phyloP scores from a whole-genome alignment of 1,139 yeast genomes.

The Taiozyma sp. region DNA sequence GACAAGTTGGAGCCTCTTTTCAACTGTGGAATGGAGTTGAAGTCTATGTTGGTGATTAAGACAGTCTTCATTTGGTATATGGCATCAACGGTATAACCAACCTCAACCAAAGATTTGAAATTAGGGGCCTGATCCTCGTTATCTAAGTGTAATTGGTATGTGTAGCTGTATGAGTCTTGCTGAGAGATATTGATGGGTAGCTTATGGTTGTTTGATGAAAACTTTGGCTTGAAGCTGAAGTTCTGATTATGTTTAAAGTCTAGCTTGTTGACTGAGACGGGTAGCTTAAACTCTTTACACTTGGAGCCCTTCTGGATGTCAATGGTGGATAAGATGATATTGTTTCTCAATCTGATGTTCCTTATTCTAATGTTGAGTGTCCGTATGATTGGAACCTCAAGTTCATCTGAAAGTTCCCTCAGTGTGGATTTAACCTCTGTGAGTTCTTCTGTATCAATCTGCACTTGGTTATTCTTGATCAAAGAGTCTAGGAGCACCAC shows the following conservation, averaged over 20 bases:
- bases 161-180: constrained; percentile 34
- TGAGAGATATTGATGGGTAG: constrained; percentile 29
- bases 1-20: neutral
- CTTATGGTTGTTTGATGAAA: constrained; percentile 4
- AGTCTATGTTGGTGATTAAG: constrained; percentile 61
- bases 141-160: constrained; percentile 35
- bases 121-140: constrained; percentile 4
- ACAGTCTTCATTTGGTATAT: constrained; percentile 40
- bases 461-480: constrained; percentile 21
- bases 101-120: constrained; percentile 19
- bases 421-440: neutral
- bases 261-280: constrained; percentile 29
- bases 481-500: constrained; percentile 17
- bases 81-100: constrained; percentile 25
- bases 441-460: constrained; percentile 3
- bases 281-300: constrained; percentile 26
- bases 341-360: constrained; percentile 50
- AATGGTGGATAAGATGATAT: constrained; percentile 47
- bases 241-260: constrained; percentile 35
- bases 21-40: constrained; percentile 11
- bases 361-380: constrained; percentile 52
- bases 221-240: constrained; percentile 31
- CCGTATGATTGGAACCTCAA: constrained; percentile 39
- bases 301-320: constrained; percentile 52
- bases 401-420: constrained; percentile 3